Conservation (phyloP, 257 asterid genomes). For the Solanum arcanum region DNA sequence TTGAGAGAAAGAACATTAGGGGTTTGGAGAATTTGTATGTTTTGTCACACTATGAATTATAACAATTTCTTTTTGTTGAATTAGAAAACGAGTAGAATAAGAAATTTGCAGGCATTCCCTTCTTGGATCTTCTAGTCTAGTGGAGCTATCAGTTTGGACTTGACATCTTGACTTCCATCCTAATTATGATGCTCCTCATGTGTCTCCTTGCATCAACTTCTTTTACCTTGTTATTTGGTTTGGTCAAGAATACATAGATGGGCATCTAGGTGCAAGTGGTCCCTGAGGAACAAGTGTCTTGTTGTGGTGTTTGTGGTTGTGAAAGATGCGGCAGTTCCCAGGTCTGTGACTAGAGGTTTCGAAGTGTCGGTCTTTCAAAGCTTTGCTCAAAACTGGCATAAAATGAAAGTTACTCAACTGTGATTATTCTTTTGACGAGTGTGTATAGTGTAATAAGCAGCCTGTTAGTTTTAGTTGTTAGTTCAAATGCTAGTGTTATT, state of each 20-base stretch:
- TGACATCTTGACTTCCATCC: not conserved
- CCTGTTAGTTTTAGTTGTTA: not conserved
- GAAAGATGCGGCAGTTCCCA: not conserved
- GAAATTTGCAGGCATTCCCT: not conserved
- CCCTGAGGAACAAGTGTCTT: too few species aligned
- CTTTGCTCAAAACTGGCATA: too few species aligned
- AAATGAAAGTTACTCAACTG: not conserved
- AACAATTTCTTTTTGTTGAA: not conserved
- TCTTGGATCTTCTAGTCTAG: not conserved
- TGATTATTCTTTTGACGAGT: not conserved
- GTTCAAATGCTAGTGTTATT: not conserved
- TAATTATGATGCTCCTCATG: not conserved
- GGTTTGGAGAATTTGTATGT: not conserved
- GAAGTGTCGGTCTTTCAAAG: not conserved
- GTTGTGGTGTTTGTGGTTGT: too few species aligned
- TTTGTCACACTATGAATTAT: not conserved
- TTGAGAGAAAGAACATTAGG: too few species aligned
- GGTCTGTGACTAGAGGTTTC: not conserved
- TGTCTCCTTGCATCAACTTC: not conserved
- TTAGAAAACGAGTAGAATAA: not conserved
- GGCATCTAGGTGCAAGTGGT: too few species aligned
- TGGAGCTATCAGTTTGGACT: not conserved
- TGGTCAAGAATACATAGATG: too few species aligned
- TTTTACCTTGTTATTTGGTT: not conserved
- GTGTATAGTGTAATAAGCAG: not conserved